Evolutionary conservation across 2,329 filamentous ascomycete species (phyloP).

Genomic region (Pseudocercospora pini-densiflorae): DNA sequence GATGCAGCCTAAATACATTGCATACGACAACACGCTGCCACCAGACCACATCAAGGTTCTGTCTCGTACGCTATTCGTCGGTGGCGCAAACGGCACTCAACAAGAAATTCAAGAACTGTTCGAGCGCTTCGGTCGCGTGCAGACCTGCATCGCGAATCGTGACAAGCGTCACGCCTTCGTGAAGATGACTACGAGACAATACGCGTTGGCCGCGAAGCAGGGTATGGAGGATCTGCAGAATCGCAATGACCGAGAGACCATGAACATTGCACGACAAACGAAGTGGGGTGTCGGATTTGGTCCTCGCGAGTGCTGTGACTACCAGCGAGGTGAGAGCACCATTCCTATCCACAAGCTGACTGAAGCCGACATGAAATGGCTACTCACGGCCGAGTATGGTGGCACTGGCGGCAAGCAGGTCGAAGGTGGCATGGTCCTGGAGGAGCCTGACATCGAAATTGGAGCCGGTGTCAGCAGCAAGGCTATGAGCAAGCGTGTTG

Average conservation of each 20-base stretch:
- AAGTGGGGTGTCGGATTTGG: slow-evolving; percentile 98
- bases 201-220: slow-evolving; percentile 81
- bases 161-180: slow-evolving; percentile 99
- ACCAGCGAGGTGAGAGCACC: slow-evolving; percentile 85
- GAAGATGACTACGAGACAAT: slow-evolving; percentile 91
- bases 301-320: slow-evolving; percentile 95
- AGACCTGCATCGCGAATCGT: slow-evolving; percentile 97
- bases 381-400: slow-evolving; percentile 89
- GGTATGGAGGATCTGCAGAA: slow-evolving; percentile 94
- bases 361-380: slow-evolving; percentile 97
- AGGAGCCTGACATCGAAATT: slow-evolving; percentile 98
- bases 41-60: slow-evolving; percentile 85
- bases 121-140: slow-evolving; percentile 79
- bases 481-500: slow-evolving; percentile 47
- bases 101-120: slow-evolving; percentile 82
- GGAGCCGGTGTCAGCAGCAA: slow-evolving; percentile 97
- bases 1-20: slow-evolving; percentile 72
- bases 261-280: slow-evolving; percentile 71
- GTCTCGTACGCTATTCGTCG: slow-evolving; percentile 94
- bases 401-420: slow-evolving; percentile 85
- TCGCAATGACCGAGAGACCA: slow-evolving; percentile 71
- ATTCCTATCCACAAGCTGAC: slow-evolving; percentile 93
- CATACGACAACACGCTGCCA: slow-evolving; percentile 75
- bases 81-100: slow-evolving; percentile 82
- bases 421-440: slow-evolving; percentile 82